These are phyloP conservation scores for Fibroporia radiculosa DNA, from an alignment of 768 basidiomycete species.

Conservation along the genomic window DNA sequence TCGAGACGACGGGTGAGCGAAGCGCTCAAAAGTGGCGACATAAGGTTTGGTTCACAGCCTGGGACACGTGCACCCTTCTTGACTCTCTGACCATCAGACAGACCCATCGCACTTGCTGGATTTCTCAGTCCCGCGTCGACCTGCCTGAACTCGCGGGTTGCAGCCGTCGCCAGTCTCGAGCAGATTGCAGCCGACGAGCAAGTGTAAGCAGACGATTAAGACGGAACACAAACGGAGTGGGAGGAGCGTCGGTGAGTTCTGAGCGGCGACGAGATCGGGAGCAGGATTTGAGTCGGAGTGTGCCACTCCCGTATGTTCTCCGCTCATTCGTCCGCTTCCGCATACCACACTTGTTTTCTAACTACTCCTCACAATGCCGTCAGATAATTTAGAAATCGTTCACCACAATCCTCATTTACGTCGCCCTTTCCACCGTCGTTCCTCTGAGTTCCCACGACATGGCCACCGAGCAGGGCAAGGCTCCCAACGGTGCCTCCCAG, in stretches of 20 bases:
- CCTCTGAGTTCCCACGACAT: conserved; percentile 5
- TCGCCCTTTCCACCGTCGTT: not conserved
- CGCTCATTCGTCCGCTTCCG: conserved; percentile 10
- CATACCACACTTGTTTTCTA: not conserved
- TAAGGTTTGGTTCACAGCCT: conserved; percentile 7
- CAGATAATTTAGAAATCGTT: conserved; percentile 7
- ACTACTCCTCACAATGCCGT: conserved; percentile 10
- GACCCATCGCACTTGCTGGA: conserved; percentile 1
- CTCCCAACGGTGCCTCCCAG: conserved; percentile 10
- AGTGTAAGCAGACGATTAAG: not conserved
- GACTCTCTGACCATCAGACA: conserved; percentile 8
- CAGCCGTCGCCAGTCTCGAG: not conserved
- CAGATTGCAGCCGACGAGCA: not conserved
- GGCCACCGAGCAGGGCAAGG: conserved; percentile 16
- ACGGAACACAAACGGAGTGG: conserved; percentile 6
- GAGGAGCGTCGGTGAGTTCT: conserved; percentile 16
- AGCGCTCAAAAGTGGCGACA: not conserved
- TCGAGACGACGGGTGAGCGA: conserved; percentile 1
- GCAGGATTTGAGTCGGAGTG: conserved; percentile 26
- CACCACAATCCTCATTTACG: not conserved
- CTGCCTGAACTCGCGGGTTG: not conserved
- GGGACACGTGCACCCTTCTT: conserved; percentile 6
- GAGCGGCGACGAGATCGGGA: conserved; percentile 26
- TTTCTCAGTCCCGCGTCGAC: conserved; percentile 6
- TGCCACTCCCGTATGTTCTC: conserved; percentile 19